Conservation (phyloP, 306 rosid genomes). For the Prosopis cineraria region DNA sequence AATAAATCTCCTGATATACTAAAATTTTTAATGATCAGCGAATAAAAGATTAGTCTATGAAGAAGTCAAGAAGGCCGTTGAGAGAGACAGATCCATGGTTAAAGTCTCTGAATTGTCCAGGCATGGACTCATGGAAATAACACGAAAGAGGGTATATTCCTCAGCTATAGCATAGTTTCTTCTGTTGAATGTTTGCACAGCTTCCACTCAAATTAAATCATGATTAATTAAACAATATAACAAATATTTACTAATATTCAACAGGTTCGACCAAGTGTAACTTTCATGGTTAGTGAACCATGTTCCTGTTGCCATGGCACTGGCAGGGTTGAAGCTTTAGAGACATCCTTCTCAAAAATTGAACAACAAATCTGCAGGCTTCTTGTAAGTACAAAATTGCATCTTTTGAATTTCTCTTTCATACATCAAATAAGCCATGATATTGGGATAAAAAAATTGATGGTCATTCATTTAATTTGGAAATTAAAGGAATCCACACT, state of each 20-base stretch:
- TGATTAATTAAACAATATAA: slow-evolving; percentile 18
- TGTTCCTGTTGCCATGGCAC: slow-evolving; percentile 91
- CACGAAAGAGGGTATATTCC: slow-evolving; percentile 86
- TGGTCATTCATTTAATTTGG: slow-evolving; percentile 12
- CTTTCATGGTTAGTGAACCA: slow-evolving; percentile 97
- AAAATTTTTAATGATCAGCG: slow-evolving; percentile 51
- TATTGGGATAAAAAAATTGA: background rate
- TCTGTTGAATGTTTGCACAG: slow-evolving; percentile 31
- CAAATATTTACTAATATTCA: slow-evolving; percentile 31
- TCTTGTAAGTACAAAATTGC: slow-evolving; percentile 64
- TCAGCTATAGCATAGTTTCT: slow-evolving; percentile 17
- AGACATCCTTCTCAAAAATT: slow-evolving; percentile 91
- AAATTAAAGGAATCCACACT: background rate
- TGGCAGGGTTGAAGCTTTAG: slow-evolving; percentile 97
- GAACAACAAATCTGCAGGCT: slow-evolving; percentile 90
- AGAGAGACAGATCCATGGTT: slow-evolving; percentile 86
- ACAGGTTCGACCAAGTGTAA: slow-evolving; percentile 98
- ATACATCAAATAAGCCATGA: background rate
- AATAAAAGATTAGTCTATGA: slow-evolving; percentile 91
- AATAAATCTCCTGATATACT: slow-evolving; percentile 12
- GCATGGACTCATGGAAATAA: slow-evolving; percentile 98
- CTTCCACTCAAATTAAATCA: slow-evolving; percentile 18
- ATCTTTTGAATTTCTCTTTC: slow-evolving; percentile 5
- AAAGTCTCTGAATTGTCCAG: slow-evolving; percentile 91
- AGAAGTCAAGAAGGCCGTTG: slow-evolving; percentile 95